Conservation (phyloP, 768 basidiomycete genomes). For the Nevesoporus exiguus region DNA sequence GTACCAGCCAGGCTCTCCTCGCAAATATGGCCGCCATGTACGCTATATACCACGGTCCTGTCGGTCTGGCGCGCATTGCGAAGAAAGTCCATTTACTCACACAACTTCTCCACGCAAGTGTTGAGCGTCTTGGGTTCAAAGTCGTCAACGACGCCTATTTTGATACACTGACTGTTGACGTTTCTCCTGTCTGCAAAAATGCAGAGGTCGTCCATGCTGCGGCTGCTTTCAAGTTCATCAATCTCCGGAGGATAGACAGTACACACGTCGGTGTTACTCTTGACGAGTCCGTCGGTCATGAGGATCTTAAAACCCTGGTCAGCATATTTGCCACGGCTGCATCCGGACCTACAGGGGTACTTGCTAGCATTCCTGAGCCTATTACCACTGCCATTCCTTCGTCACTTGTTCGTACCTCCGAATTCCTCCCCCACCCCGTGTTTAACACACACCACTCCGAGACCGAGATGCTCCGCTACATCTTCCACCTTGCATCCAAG, state of each 20-base stretch:
- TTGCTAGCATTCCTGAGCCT: conserved; percentile 47
- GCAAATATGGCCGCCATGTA: conserved; percentile 99
- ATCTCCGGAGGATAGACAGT: conserved; percentile 76
- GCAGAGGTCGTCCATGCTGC: conserved; percentile 65
- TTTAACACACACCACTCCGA: conserved; percentile 98
- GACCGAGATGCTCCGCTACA: conserved; percentile 97
- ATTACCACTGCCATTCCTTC: conserved; percentile 46
- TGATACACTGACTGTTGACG: conserved; percentile 84
- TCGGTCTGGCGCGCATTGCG: conserved; percentile 80
- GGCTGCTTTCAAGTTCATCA: conserved; percentile 66
- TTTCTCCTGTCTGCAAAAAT: conserved; percentile 53
- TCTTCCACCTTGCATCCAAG: conserved; percentile 90
- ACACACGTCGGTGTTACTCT: conserved; percentile 81
- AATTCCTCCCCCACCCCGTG: conserved; percentile 80
- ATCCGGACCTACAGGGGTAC: conserved; percentile 43
- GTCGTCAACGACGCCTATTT: conserved; percentile 76
- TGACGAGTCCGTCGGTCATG: conserved; percentile 82
- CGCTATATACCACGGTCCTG: conserved; percentile 93
- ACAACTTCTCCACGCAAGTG: conserved; percentile 61
- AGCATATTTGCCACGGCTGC: conserved; percentile 77
- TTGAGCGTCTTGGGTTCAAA: conserved; percentile 73
- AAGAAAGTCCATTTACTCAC: conserved; percentile 88
- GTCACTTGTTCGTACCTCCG: conserved; percentile 55
- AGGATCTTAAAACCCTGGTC: conserved; percentile 72
- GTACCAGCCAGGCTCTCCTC: conserved; percentile 94